Base-by-base conservation (phyloP, 805 yeast species). In the Lipomyces sp. region DNA sequence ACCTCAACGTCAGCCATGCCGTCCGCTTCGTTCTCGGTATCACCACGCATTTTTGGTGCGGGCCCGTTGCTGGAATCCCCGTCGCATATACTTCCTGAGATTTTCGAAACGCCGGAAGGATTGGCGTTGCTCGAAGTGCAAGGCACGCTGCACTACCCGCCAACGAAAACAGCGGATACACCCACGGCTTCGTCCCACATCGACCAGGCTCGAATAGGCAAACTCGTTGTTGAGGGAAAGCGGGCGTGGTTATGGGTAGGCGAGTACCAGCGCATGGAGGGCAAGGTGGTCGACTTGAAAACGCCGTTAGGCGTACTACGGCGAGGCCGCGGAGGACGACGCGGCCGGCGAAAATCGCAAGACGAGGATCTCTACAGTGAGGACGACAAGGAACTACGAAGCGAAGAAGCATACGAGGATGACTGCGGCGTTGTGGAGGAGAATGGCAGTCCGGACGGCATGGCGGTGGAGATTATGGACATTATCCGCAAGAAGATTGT, bases 101-200 rank as follows among this genome's bases (percentile, higher is more conserved):
- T 59, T 14, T 43, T 58, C 11, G 48, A 59, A 28, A 59, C 62
- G 2, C 55, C 59, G 8, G 21, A 45, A 4, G 63, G 63, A n/a
- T 39, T 53, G 22, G 62, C 59, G 10, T 48, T 59, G 36, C 11
- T 59, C 26, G 60, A 59, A 38, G 43, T 59, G 13, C 63, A 59
- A 26, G 63, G 63, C 19, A 54, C 55, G 3, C 11, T 59, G 13
- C 57, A 55, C 32, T 36, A 43, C 6, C 26, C 60, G 8, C 23
- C 39, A 8, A 28, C 16, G 8, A 40, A 6, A 28, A 14, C 36
- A n/a, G 7, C 19, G 6, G 35, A 19, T 16, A n/a, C 18, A 13
- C 14, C 18, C 33, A n/a, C n/a, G 18, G 13, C 29, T 5, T 14
- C 39, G 2, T 24, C 35, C 7, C 32, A 41, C 21, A 26, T 21